phyloP scores from a whole-genome alignment of 805 yeast genomes.

The Candida railenensis region DNA sequence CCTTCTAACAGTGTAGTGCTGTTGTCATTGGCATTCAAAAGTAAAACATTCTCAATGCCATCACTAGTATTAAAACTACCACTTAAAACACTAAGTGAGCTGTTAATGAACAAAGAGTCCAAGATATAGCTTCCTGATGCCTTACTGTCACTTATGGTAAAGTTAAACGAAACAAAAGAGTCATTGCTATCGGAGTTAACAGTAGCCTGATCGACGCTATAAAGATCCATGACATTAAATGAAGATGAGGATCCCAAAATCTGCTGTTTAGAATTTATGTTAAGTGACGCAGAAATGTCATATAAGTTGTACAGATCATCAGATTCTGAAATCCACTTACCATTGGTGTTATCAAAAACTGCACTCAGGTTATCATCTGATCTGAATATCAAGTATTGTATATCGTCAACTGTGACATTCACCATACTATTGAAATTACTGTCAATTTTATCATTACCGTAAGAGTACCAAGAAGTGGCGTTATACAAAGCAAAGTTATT shows the following conservation, averaged over 20 bases:
- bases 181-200: constrained; percentile 13
- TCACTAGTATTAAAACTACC: constrained; percentile 48
- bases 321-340: constrained; percentile 32
- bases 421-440: constrained; percentile 28
- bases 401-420: constrained; percentile 33
- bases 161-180: constrained; percentile 20
- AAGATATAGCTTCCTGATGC: constrained; percentile 14
- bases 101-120: constrained; percentile 47
- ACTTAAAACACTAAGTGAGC: constrained; percentile 53
- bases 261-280: constrained; percentile 4
- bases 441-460: constrained; percentile 33
- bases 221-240: constrained; percentile 33
- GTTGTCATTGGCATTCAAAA: constrained; percentile 20
- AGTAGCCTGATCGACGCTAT: constrained; percentile 25
- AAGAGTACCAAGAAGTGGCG: constrained; percentile 41
- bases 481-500: constrained; percentile 37
- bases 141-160: constrained; percentile 17
- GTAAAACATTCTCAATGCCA: constrained; percentile 25
- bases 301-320: constrained; percentile 19
- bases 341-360: constrained; percentile 43
- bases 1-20: neutral
- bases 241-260: constrained; percentile 16
- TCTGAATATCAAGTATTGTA: constrained; percentile 43
- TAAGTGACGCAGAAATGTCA: constrained; percentile 22
- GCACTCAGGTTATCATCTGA: constrained; percentile 18